Evolutionary conservation across 768 basidiomycete genomes (phyloP).

Genomic region (Solioccasus polychromus): DNA sequence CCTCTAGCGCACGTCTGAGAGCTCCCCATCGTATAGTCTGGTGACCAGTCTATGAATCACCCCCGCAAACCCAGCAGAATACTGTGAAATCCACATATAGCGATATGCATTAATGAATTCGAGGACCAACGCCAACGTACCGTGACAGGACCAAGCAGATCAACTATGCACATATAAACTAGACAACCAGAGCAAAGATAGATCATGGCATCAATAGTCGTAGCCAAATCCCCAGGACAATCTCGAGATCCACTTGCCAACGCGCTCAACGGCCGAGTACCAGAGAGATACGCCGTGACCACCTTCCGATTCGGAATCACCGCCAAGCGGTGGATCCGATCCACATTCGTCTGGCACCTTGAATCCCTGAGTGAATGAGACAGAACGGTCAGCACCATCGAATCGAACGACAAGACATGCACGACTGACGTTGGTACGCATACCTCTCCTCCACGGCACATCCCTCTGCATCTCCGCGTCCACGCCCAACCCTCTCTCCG

Average conservation of each 20-base stretch:
- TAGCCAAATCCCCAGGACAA: conserved; percentile 21
- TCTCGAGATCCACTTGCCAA: conserved; percentile 19
- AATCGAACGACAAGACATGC: neutral
- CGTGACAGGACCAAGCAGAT: too few relatives aligned
- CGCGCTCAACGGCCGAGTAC: conserved; percentile 21
- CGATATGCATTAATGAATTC: too few relatives aligned
- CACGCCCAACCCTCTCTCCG: conserved; percentile 74
- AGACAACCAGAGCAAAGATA: too few relatives aligned
- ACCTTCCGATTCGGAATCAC: conserved; percentile 14
- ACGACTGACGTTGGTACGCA: conserved; percentile 60
- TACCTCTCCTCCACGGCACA: conserved; percentile 93
- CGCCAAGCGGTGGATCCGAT: too few relatives aligned
- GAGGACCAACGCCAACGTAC: too few relatives aligned
- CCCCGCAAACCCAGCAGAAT: too few relatives aligned
- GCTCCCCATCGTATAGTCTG: too few relatives aligned
- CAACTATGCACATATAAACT: too few relatives aligned
- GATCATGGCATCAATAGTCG: conserved; percentile 22
- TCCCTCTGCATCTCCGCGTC: conserved; percentile 71
- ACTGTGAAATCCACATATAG: too few relatives aligned
- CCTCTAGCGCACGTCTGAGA: too few relatives aligned
- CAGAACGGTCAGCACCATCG: neutral
- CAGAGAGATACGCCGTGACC: conserved; percentile 17
- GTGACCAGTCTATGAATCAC: too few relatives aligned
- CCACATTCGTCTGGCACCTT: conserved; percentile 41
- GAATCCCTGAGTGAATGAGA: conserved; percentile 37